Evolutionary conservation across 1,139 yeast genomes (phyloP), one percentile per base, ranked within the genome.

Genomic region (Suhomyces panamericanus): DNA sequence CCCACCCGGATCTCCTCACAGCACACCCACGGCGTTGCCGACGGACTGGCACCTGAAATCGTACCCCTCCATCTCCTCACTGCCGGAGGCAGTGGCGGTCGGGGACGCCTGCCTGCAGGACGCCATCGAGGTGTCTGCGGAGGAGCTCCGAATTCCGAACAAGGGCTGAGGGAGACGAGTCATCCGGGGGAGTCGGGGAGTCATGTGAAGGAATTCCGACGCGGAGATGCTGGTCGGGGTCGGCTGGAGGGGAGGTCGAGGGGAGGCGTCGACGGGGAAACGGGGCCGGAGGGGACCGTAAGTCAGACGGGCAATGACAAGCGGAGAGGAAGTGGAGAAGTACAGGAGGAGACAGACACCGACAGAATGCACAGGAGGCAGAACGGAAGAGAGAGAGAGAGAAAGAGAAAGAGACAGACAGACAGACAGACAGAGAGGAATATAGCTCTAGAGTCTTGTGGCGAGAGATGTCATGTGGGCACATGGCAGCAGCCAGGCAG

Each of bases 1-100:
- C 29, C n/a, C 29, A 10, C n/a, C 2, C 29, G 12, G 13, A 26
- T 26, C 29, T 26, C 29, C 29, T 26, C 17, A 17, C 17, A 17
- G 5, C 17, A 17, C 17, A 9, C 16, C 36, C 36, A 33, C 36
- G 28, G 36, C 36, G 17, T 17, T 17, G 17, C 29, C 29, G 12
- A 16, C 26, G 12, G 12, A 3, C 15, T 12, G 24, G 15, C 31
- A 35, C 32, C 32, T 35, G 32, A 35, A 32, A 34, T 34, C 29
- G 20, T 20, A 31, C 41, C 41, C 41, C 41, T 32, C 41, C 20
- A 28, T 39, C 41, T 39, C 41, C 41, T 39, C 37, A 16, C 27
- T n/a, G 35, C 17, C 16, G 36, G 8, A 27, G 22, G 27, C 20
- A 14, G 36, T 7, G 27, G 24, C 32, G 20, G 41, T 32, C 35